Evolutionary conservation across 2,329 filamentous ascomycete species (phyloP).

Genomic region (Exophiala xenobiotica): DNA sequence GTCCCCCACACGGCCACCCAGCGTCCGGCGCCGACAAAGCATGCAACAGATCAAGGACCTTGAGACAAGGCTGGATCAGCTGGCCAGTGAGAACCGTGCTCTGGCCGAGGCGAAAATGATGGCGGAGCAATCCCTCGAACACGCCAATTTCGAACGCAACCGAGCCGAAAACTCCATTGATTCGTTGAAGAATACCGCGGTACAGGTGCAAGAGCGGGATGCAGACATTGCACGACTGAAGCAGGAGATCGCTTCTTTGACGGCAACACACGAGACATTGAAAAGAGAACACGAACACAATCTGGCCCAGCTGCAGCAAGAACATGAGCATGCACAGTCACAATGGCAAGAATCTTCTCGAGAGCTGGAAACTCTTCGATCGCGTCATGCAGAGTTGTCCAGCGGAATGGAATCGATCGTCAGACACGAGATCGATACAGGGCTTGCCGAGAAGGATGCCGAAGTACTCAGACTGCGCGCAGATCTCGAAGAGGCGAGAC

Average conservation of each 20-base stretch:
- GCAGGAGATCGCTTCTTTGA: slow-evolving; percentile 75
- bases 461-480: slow-evolving; percentile 76
- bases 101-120: slow-evolving; percentile 70
- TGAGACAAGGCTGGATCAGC: slow-evolving; percentile 78
- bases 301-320: slow-evolving; percentile 64
- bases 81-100: slow-evolving; percentile 78
- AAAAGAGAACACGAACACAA: slow-evolving; percentile 72
- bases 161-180: slow-evolving; percentile 52
- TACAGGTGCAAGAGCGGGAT: slow-evolving; percentile 76
- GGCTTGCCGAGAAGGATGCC: slow-evolving; percentile 75
- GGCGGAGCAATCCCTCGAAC: slow-evolving; percentile 64
- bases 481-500: slow-evolving; percentile 71
- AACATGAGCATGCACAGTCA: slow-evolving; percentile 57
- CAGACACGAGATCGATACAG: slow-evolving; percentile 60
- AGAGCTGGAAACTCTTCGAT: slow-evolving; percentile 68
- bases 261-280: slow-evolving; percentile 78
- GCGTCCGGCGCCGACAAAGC: slow-evolving; percentile 94
- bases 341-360: slow-evolving; percentile 61
- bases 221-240: slow-evolving; percentile 81
- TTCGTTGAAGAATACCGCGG: slow-evolving; percentile 63
- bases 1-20: slow-evolving; percentile 90
- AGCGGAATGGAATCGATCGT: slow-evolving; percentile 63
- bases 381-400: slow-evolving; percentile 62
- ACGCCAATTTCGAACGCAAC: slow-evolving; percentile 54
- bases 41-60: slow-evolving; percentile 91